Base-by-base conservation (phyloP, 2,329 filamentous ascomycete genomes). In the Coleophoma eucalyptorum region DNA sequence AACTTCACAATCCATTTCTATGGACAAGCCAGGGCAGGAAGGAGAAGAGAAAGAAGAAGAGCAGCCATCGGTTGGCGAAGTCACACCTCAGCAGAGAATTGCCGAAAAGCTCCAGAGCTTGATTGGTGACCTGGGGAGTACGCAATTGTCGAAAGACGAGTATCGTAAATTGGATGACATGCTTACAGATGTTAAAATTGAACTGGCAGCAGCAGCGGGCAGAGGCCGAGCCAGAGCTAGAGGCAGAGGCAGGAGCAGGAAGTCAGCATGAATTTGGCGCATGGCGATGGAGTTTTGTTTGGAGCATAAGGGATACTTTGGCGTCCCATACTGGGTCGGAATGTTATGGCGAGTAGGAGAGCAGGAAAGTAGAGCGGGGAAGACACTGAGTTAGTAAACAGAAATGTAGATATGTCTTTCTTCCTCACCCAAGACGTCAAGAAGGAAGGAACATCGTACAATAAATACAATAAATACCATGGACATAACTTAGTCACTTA, bases 151-250 rank as follows among this genome's bases (percentile, higher is more conserved):
- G 15, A 76, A 81, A 11, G 74, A 80, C 11, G 83, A 89, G 54
- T 80, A 90, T 48, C 78, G 84, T 52, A 77, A 86, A 64, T 77
- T 94, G 57, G 89, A 94, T 62, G 86, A 92, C 63, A 72, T 90
- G 60, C 76, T 94, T 64, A 89, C 92, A 72, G 87, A 93, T 65
- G 81, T 93, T 57, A 86, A 88, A 66, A 77, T 80, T 55, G 83
- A 87, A 65, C 76, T 92, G 47, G 88, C 87, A 65, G 81, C 85
- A 50, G 89, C 89, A 15, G 84, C 84, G 60, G 74, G 74, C 60
- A 77, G 87, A 54, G 77, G 80, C n/a, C n/a, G n/a, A n/a, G n/a
- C n/a, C n/a, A n/a, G n/a, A n/a, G n/a, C n/a, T n/a, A n/a, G n/a
- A n/a, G n/a, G n/a, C n/a, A n/a, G n/a, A n/a, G 74, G 74, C 60